Evolutionary conservation across 2,329 filamentous ascomycete genomes (phyloP), one percentile per base, ranked within the genome.

Genomic region (Alternaria tenuissima): DNA sequence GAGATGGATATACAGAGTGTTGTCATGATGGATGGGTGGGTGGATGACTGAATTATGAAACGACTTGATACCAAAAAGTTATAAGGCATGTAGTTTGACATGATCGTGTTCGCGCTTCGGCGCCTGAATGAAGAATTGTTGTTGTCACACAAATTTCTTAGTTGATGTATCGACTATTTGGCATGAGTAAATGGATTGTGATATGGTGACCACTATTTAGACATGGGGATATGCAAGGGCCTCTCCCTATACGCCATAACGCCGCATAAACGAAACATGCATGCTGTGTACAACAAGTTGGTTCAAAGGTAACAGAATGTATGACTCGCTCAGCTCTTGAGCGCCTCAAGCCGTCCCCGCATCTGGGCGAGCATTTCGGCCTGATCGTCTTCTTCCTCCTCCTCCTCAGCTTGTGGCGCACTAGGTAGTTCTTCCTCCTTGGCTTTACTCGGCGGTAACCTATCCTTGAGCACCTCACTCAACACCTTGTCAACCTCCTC

Each of bases 291-390:
- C 20, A 22, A 18, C 18, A 42, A 3, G 5, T 22, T 42, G n/a
- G 49, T 11, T 30, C 28, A 56, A 38, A 28, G 34, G 14, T 32
- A 36, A 22, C 7, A 3, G 12, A 30, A 34, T 28, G 32, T 12
- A 38, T 8, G 28, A 22, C 38, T 14, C 38, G 24, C 46, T 85
- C 79, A 97, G 80, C 93, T 97, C 86, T 95, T 91, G 75, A 98
- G 81, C 36, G 94, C 94, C 81, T 98, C 93, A 70, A 99, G 79
- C 48, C 94, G 86, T 69, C 93, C 93, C 76, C 94, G 86, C 95
- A 98, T 98, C 82, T 96, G 91, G 71, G 93, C 91, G 81, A 98
- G 88, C 83, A 95, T 93, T 48, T 91, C 93, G 79, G 97, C 93
- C 63, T 92, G 89, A 71, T 95, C 91, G 75, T 94, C 90, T 72